Evolutionary conservation across 2,329 filamentous ascomycete species (phyloP).

Genomic region (Pleoardoris graminearum): DNA sequence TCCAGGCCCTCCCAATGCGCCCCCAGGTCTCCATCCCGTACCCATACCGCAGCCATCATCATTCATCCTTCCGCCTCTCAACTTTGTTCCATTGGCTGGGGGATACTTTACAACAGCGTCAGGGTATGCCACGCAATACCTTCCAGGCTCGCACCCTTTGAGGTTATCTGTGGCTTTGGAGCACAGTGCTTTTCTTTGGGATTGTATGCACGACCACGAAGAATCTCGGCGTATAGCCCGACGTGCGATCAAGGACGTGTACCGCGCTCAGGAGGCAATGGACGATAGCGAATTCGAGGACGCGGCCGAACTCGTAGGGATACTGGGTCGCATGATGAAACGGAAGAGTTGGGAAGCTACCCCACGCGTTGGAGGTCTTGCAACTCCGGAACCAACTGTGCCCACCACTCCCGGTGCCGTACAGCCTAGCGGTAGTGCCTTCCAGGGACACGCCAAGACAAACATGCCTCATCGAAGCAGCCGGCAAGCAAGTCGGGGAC

Average conservation of each 20-base stretch:
- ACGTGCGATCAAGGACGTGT: slow-evolving; percentile 84
- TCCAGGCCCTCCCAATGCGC: slow-evolving; percentile 45
- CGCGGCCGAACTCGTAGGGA: slow-evolving; percentile 82
- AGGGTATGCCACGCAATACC: slow-evolving; percentile 70
- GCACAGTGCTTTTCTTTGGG: slow-evolving; percentile 89
- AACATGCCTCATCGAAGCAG: slow-evolving; percentile 22
- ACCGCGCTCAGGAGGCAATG: slow-evolving; percentile 88
- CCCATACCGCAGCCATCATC: slow-evolving; percentile 57
- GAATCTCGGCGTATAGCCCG: slow-evolving; percentile 76
- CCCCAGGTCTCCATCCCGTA: slow-evolving; percentile 51
- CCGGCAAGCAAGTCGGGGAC: slow-evolving; percentile 28
- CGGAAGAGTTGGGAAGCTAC: slow-evolving; percentile 53
- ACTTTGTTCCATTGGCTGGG: slow-evolving; percentile 83
- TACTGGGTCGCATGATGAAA: slow-evolving; percentile 87
- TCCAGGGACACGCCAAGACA: slow-evolving; percentile 15
- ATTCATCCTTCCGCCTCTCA: slow-evolving; percentile 76
- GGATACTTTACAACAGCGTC: slow-evolving; percentile 80
- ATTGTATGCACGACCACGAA: slow-evolving; percentile 83
- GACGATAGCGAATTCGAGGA: slow-evolving; percentile 95
- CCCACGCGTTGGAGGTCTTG: slow-evolving; percentile 36
- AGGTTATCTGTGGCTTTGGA: slow-evolving; percentile 89
- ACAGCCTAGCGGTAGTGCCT: slow-evolving; percentile 16
- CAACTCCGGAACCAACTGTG: slow-evolving; percentile 33
- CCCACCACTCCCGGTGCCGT: slow-evolving; percentile 18
- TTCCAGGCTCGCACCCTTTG: slow-evolving; percentile 88